These are phyloP conservation scores for Populus hybrid DNA, from an alignment of 441 rosid species.

Conservation along the genomic window DNA sequence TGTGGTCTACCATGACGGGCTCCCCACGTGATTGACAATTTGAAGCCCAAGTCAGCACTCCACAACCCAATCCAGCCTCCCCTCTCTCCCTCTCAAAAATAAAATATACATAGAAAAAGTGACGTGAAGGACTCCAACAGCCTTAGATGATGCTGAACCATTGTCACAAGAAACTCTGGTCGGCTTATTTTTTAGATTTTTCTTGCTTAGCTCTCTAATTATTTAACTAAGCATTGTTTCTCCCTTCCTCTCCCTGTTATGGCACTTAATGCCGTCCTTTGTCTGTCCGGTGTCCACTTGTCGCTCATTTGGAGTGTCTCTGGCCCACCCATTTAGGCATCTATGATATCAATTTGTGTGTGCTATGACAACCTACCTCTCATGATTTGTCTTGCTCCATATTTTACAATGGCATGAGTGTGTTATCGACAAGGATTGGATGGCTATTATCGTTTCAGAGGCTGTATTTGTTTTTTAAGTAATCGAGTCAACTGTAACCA, in stretches of 20 bases:
- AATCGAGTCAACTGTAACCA: conserved; percentile 28
- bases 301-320: conserved; percentile 6
- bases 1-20: conserved; percentile 57
- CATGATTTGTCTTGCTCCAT: conserved; percentile 13
- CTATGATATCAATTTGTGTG: conserved; percentile 23
- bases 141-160: conserved; percentile 29
- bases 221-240: not conserved
- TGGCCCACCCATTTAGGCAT: conserved; percentile 23
- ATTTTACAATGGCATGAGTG: conserved; percentile 15
- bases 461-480: not conserved
- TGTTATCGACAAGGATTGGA: conserved; percentile 15
- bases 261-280: conserved; percentile 34
- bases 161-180: conserved; percentile 50
- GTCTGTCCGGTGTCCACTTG: conserved; percentile 29
- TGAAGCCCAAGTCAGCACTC: conserved; percentile 47
- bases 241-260: conserved; percentile 26
- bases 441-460: conserved; percentile 12
- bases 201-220: not conserved
- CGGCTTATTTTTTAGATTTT: conserved; percentile 28
- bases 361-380: too few relatives aligned
- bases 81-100: not conserved
- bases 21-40: conserved; percentile 57
- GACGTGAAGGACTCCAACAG: conserved; percentile 54
- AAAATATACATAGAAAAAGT: conserved; percentile 15
- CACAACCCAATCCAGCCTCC: conserved; percentile 25